A percentile compares a stretch with the other conserved stretches of the same genome.
Evolutionary conservation across 345 rosid genomes (phyloP).

Genomic region (Boechera stricta): DNA sequence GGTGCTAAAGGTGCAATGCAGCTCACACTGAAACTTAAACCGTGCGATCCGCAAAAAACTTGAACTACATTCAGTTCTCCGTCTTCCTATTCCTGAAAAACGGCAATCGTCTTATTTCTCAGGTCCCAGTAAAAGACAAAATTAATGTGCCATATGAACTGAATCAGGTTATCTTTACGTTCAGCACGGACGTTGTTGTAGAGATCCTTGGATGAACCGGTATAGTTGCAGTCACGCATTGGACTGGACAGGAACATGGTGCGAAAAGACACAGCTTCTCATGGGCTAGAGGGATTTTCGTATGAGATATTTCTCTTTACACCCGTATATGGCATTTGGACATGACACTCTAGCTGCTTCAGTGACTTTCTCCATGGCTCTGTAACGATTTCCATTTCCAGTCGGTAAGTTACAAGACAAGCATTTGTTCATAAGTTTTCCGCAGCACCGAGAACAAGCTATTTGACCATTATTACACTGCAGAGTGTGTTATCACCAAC

Average conservation of each 20-base stretch:
- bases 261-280: constrained; percentile 47
- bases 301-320: constrained; percentile 40
- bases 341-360: constrained; percentile 50
- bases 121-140: too few relatives aligned
- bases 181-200: constrained; percentile 39
- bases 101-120: too few relatives aligned
- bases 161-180: too few relatives aligned
- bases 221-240: constrained; percentile 45
- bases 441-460: constrained; percentile 56
- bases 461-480: constrained; percentile 71
- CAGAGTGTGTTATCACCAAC: too few relatives aligned
- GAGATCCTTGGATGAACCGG: constrained; percentile 48
- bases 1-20: too few relatives aligned
- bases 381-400: constrained; percentile 52
- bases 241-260: constrained; percentile 56
- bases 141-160: too few relatives aligned
- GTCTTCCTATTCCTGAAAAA: too few relatives aligned
- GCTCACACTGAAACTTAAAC: too few relatives aligned
- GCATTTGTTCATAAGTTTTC: constrained; percentile 46
- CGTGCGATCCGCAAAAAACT: too few relatives aligned
- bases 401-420: constrained; percentile 49
- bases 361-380: constrained; percentile 57
- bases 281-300: constrained; percentile 41
- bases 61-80: too few relatives aligned
- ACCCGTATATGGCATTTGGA: constrained; percentile 52